Conservation (phyloP, 306 rosid genomes). For the Boehmeria nivea region DNA sequence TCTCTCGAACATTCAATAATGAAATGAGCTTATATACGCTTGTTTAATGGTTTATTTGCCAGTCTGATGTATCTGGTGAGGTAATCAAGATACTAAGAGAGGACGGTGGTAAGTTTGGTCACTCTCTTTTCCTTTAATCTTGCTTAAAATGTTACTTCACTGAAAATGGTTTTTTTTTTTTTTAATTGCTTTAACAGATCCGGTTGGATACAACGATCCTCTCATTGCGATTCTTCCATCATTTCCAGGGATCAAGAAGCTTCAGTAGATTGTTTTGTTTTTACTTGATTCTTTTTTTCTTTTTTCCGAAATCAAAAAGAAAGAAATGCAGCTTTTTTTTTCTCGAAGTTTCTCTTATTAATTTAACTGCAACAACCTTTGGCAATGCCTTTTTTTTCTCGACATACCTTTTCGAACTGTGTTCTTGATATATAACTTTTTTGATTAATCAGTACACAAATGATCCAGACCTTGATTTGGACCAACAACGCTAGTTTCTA, state of each 20-base stretch:
- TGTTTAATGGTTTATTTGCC: constrained; percentile 11
- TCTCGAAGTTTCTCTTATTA: no score
- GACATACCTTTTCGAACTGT: not conserved
- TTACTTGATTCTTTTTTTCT: no score
- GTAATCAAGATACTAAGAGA: constrained; percentile 64
- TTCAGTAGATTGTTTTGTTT: constrained; percentile 39
- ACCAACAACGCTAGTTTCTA: no score
- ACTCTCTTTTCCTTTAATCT: not conserved
- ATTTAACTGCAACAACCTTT: no score
- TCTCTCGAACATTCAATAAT: not conserved
- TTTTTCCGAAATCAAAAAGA: no score
- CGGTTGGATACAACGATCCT: constrained; percentile 86
- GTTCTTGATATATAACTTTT: not conserved
- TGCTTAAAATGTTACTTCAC: not conserved
- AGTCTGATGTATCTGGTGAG: constrained; percentile 87
- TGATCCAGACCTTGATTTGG: no score
- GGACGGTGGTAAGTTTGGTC: constrained; percentile 71
- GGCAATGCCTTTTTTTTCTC: not conserved
- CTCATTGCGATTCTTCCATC: constrained; percentile 79
- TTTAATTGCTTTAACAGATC: constrained; percentile 37
- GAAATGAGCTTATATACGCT: constrained; percentile 1
- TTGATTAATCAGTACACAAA: not conserved
- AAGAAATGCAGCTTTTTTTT: not conserved
- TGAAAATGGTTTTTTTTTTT: not conserved
- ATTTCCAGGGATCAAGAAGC: constrained; percentile 87